Base-by-base conservation (phyloP, 352 stramenopile genomes). In the Phytophthora melonis region DNA sequence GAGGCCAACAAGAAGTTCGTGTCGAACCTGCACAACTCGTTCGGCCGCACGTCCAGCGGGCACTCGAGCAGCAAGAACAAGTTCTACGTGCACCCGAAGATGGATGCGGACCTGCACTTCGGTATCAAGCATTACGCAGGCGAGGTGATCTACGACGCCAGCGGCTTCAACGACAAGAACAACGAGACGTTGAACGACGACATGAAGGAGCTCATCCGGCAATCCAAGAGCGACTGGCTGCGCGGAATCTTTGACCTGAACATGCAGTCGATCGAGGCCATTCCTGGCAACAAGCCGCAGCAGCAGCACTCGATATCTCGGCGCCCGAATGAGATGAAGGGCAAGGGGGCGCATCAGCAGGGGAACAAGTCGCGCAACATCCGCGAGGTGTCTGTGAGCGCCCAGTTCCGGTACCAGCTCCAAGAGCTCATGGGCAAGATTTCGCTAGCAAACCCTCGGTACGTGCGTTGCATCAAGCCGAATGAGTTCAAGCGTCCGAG, bases 131-230 rank as follows among this genome's bases (percentile, higher is more conserved):
- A 98, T 57, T 97, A 97, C 45, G 93, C 92, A 14, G 98, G 97
- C 32, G 95, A 99, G 70, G 97, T 99, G 14, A 93, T 97, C 45
- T 99, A 99, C 82, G 98, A 98, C 68, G 97, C 94, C 0, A 98
- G 90, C 66, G 95, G 95, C 34, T 99, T 99, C 77, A 98, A 99
- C 32, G 97, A 99, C 74, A 99, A 99, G 82, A 99, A 99, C 89
- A 98, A 98, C 64, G 98, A 99, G 75, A 98, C 93, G 56, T 70
- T 99, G 67, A 97, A 98, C 67, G 92, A 97, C 68, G 94, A 98
- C 61, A 97, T 97, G 90, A 97, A 97, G 78, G 92, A 98, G 65
- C 77, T 98, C 11, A 93, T 97, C 58, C 92, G 96, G 13, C 83
- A 95, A 72, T 96, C 88, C 5, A 74, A 80, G 62, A 96, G 86